Evolutionary conservation across 2,329 filamentous ascomycete genomes (phyloP).

Genomic region (Aspergillus pseudoterreus): DNA sequence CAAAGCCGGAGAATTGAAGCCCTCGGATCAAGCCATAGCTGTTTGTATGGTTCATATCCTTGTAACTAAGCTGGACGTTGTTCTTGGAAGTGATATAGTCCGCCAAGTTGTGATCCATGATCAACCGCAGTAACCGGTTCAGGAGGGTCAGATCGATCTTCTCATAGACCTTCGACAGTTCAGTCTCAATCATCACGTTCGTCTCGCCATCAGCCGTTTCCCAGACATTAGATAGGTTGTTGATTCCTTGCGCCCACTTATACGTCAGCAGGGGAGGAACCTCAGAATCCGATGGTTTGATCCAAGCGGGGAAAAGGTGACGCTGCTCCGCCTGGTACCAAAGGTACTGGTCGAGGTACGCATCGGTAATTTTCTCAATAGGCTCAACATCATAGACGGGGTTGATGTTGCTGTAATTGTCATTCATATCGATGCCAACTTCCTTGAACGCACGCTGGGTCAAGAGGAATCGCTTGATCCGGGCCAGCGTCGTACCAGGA

Average conservation of each 20-base stretch:
- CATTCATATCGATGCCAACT: constrained; percentile 99
- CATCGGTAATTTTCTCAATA: constrained; percentile 98
- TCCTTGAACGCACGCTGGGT: constrained; percentile 99
- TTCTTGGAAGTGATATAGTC: constrained; percentile 99
- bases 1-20: constrained; percentile 95
- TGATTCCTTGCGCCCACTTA: constrained; percentile 99
- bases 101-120: constrained; percentile 99
- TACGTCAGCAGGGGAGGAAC: constrained; percentile 91
- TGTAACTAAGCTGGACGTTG: constrained; percentile 98
- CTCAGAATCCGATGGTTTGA: constrained; percentile 97
- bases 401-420: constrained; percentile 99
- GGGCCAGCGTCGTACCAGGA: constrained; percentile 87
- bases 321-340: constrained; percentile 99
- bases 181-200: constrained; percentile 97
- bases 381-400: constrained; percentile 98
- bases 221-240: constrained; percentile 95
- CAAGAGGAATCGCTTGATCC: constrained; percentile 95
- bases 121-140: constrained; percentile 85
- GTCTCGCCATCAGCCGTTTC: constrained; percentile 90
- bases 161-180: constrained; percentile 98
- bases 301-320: constrained; percentile 96
- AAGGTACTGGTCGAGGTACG: constrained; percentile 95
- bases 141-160: constrained; percentile 97
- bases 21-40: constrained; percentile 98
- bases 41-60: constrained; percentile 99